Conservation (phyloP, 768 basidiomycete species). For the Collybiopsis confluens region DNA sequence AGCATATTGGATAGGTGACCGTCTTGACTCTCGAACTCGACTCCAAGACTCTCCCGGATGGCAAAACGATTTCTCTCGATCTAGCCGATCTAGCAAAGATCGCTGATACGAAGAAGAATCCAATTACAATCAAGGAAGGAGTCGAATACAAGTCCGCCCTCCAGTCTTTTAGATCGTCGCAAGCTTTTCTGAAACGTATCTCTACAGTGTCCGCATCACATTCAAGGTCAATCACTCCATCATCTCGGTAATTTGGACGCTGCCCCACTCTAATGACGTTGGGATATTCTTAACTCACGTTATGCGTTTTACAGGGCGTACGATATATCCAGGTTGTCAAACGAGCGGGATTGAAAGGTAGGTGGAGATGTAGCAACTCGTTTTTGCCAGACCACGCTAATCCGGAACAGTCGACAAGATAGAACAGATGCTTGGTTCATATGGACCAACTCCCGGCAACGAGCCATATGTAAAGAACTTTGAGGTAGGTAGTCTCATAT, state of each 20-base stretch:
- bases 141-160: conserved; percentile 78
- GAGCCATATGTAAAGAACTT: conserved; percentile 74
- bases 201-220: conserved; percentile 64
- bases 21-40: conserved; percentile 73
- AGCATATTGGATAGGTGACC: conserved; percentile 46
- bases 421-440: conserved; percentile 94
- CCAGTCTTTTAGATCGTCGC: not conserved
- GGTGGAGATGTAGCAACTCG: no score
- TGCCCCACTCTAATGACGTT: not conserved
- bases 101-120: conserved; percentile 67
- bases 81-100: conserved; percentile 44
- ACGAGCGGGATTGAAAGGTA: conserved; percentile 70
- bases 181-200: conserved; percentile 2
- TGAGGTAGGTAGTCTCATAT: conserved; percentile 24
- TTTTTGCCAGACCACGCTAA: no score
- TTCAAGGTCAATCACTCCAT: conserved; percentile 91
- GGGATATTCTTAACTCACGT: not conserved
- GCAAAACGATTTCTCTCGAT: conserved; percentile 64
- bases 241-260: conserved; percentile 54
- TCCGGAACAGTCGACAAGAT: conserved; percentile 75
- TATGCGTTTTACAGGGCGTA: conserved; percentile 46
- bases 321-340: conserved; percentile 90
- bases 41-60: conserved; percentile 58
- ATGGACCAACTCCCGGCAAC: conserved; percentile 66
- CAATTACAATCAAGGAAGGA: conserved; percentile 77